Evolutionary conservation across 1,139 yeast species (phyloP).

Genomic region (Scheffersomyces segobiensis): DNA sequence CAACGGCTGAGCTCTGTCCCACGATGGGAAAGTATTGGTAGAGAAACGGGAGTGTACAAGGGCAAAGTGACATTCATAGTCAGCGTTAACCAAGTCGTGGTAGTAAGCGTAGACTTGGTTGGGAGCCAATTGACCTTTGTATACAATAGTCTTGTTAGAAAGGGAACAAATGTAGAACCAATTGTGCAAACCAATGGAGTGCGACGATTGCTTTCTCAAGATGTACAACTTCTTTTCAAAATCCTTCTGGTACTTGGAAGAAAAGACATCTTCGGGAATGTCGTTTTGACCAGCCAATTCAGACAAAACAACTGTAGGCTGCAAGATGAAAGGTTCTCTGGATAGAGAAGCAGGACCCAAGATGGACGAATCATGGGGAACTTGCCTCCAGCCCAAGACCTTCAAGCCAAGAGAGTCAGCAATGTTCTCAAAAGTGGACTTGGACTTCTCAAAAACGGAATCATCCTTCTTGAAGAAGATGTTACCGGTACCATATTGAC

Average conservation of each 20-base stretch:
- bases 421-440: constrained; percentile 73
- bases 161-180: constrained; percentile 98
- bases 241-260: constrained; percentile 53
- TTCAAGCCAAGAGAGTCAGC: constrained; percentile 75
- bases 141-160: constrained; percentile 85
- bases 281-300: constrained; percentile 45
- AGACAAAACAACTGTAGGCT: constrained; percentile 78
- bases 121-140: constrained; percentile 97
- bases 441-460: constrained; percentile 63
- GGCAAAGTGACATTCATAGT: constrained; percentile 94
- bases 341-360: constrained; percentile 94
- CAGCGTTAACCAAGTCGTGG: constrained; percentile 88
- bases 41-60: constrained; percentile 96
- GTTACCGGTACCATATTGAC: constrained; percentile 95
- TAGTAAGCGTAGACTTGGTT: constrained; percentile 93
- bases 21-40: constrained; percentile 96
- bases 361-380: constrained; percentile 92
- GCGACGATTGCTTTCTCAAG: constrained; percentile 85
- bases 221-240: constrained; percentile 86
- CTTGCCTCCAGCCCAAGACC: constrained; percentile 92
- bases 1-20: constrained; percentile 99
- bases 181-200: constrained; percentile 88
- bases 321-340: constrained; percentile 88
- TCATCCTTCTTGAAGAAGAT: constrained; percentile 86
- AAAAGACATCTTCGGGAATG: constrained; percentile 56